Evolutionary conservation across 2,329 filamentous ascomycete genomes (phyloP).

Genomic region (Penicillium sp.): DNA sequence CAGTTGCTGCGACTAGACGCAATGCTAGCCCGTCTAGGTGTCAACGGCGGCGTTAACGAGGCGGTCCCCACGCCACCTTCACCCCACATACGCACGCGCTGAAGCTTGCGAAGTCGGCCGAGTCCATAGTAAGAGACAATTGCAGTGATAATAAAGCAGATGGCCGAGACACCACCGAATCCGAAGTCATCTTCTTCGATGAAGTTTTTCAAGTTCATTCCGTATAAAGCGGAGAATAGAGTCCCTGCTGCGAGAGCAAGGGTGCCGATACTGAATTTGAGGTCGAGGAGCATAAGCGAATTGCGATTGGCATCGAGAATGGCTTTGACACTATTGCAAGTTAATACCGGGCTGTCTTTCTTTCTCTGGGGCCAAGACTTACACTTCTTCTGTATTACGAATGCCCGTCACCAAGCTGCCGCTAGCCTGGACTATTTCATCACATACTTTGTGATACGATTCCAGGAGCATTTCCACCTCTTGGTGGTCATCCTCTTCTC

Average conservation of each 20-base stretch:
- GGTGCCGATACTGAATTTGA: constrained; percentile 95
- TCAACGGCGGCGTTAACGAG: constrained; percentile 31
- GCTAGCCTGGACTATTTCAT: constrained; percentile 95
- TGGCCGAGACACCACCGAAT: constrained; percentile 74
- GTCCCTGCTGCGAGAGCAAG: constrained; percentile 93
- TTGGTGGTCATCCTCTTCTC: constrained; percentile 85
- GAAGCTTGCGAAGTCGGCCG: constrained; percentile 79
- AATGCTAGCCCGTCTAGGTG: constrained; percentile 28
- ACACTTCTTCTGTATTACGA: constrained; percentile 98
- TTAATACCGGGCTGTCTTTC: constrained; percentile 23
- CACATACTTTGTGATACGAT: constrained; percentile 95
- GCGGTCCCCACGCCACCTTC: constrained; percentile 51
- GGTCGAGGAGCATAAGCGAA: constrained; percentile 93
- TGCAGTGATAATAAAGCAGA: constrained; percentile 73
- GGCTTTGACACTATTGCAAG: constrained; percentile 73
- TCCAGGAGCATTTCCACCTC: constrained; percentile 97
- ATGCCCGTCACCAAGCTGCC: constrained; percentile 93
- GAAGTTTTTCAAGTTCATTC: constrained; percentile 99
- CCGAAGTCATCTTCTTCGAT: constrained; percentile 92
- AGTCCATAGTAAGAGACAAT: constrained; percentile 84
- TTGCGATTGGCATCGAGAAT: constrained; percentile 98
- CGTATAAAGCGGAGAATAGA: constrained; percentile 97
- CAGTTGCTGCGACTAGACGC: constrained; percentile 41
- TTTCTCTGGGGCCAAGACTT: constrained; percentile 39
- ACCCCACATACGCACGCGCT: constrained; percentile 85